These are phyloP conservation scores for Pseudozyma tsukubaensis DNA, from an alignment of 1,284 basidiomycete genomes.

Conservation along the genomic window DNA sequence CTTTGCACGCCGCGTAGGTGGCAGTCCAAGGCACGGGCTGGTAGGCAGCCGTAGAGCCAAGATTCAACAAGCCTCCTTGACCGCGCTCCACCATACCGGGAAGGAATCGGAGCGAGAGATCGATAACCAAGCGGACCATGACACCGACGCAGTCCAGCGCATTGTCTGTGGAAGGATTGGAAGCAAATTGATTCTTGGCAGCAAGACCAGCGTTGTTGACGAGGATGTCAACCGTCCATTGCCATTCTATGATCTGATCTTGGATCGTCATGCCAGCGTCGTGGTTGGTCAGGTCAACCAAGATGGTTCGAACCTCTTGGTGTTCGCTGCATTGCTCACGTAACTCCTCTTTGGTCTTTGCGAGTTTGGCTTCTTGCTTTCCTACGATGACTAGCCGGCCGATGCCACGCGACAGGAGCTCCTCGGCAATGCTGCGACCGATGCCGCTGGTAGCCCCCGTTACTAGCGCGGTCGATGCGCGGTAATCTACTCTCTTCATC, in stretches of 20 bases:
- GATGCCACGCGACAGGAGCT: background rate
- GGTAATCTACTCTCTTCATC: background rate
- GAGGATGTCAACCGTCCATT: background rate
- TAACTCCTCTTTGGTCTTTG: background rate
- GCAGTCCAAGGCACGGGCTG: constrained; percentile 8
- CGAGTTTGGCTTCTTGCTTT: background rate
- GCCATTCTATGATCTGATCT: background rate
- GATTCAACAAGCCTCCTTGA: background rate
- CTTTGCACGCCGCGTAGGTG: constrained; percentile 9
- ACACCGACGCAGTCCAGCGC: background rate
- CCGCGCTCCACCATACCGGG: constrained; percentile 2
- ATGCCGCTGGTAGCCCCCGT: background rate
- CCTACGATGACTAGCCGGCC: background rate
- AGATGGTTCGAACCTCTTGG: constrained; percentile 2
- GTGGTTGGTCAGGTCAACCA: background rate
- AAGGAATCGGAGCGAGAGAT: constrained; percentile 3
- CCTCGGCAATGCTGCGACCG: background rate
- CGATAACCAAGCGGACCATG: background rate
- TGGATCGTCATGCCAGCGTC: background rate
- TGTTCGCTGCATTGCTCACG: background rate
- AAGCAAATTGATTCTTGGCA: background rate
- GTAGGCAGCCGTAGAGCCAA: constrained; percentile 3
- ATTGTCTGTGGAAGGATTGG: background rate
- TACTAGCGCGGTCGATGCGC: background rate
- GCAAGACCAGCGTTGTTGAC: background rate